phyloP scores from a whole-genome alignment of 257 asterid species.

The Solanum lycopersicoides region DNA sequence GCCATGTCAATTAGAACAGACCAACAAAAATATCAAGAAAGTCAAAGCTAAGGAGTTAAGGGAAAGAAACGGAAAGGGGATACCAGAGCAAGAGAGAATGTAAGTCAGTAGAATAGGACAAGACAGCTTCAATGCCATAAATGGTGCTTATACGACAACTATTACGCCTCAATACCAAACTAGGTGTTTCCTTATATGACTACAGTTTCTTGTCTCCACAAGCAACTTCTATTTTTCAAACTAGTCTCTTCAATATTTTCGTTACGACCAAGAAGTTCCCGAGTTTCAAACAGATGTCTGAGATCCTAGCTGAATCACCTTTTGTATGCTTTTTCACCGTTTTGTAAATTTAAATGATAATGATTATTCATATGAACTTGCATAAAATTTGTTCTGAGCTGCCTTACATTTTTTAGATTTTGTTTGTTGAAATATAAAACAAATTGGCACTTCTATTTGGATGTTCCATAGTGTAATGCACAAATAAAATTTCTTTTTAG shows the following conservation, averaged over 20 bases:
- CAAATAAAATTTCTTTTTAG: not conserved
- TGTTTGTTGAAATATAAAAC: not conserved
- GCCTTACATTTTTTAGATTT: not conserved
- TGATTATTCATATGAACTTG: not conserved
- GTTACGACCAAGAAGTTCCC: not conserved
- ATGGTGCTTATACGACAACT: not conserved
- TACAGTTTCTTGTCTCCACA: not conserved
- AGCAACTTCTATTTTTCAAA: not conserved
- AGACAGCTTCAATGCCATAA: not conserved
- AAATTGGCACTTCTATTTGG: not conserved
- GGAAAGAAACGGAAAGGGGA: not conserved
- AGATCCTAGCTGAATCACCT: not conserved
- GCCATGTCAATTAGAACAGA: slow-evolving; percentile 1
- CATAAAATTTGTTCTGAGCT: not conserved
- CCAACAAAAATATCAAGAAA: not conserved
- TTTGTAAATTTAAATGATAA: not conserved
- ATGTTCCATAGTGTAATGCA: not conserved
- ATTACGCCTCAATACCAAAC: not conserved
- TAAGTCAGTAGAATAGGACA: not conserved
- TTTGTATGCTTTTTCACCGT: not conserved
- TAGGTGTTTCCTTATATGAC: not conserved
- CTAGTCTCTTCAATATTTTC: not conserved
- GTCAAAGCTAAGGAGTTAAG: not conserved
- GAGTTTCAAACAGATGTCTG: not conserved
- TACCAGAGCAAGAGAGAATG: not conserved